Percentiles rank a stretch among this genome's conserved stretches.
phyloP scores from a whole-genome alignment of 805 yeast species.

The Pichia insulana region DNA sequence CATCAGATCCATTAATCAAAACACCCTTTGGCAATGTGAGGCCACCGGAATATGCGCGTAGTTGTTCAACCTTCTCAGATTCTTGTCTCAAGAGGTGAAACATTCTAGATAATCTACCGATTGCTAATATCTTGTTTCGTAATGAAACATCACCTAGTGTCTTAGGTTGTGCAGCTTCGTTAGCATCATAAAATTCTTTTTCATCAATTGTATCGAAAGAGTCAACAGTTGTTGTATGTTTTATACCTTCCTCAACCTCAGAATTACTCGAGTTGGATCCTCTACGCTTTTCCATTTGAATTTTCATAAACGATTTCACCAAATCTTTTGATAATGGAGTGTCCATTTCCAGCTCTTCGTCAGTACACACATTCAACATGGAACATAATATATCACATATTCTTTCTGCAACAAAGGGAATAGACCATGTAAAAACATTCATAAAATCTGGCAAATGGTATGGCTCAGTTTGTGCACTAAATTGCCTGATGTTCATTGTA shows the following conservation, averaged over 20 bases:
- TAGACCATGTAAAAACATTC: constrained; percentile 96
- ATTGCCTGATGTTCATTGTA: constrained; percentile 92
- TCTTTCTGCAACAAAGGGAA: constrained; percentile 95
- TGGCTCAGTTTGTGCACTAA: constrained; percentile 89
- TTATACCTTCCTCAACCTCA: not conserved
- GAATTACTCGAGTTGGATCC: not conserved
- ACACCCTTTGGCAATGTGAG: constrained; percentile 75
- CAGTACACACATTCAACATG: constrained; percentile 87
- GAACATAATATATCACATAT: constrained; percentile 88
- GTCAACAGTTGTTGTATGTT: not conserved
- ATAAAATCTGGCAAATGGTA: constrained; percentile 94
- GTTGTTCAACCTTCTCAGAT: constrained; percentile 75
- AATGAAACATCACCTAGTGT: constrained; percentile 36
- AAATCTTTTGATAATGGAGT: constrained; percentile 42
- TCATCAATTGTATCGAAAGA: constrained; percentile 3
- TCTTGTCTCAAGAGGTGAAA: constrained; percentile 83
- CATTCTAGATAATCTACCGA: constrained; percentile 94
- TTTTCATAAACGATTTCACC: constrained; percentile 25
- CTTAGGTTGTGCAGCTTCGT: constrained; percentile 7
- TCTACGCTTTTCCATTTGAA: constrained; percentile 6
- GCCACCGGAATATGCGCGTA: constrained; percentile 68
- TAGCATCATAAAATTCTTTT: not conserved
- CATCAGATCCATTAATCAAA: constrained; percentile 71
- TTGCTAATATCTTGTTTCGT: constrained; percentile 84
- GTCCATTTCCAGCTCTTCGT: constrained; percentile 82